Conservation (phyloP, 805 yeast genomes). For the Scheffersomyces ergatensis region DNA sequence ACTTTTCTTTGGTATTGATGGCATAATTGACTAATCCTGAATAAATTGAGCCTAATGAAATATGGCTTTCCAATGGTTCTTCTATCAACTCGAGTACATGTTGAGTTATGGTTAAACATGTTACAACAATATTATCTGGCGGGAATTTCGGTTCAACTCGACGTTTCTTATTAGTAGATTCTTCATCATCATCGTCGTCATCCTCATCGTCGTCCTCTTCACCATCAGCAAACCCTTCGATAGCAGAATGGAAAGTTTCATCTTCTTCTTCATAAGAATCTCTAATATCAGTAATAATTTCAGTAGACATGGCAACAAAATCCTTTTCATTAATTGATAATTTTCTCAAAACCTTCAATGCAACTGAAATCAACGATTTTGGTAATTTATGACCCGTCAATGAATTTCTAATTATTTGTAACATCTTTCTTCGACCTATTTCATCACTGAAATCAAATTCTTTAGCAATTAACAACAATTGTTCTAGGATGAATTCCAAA, state of each 20-base stretch:
- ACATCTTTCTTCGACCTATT: slow-evolving; percentile 78
- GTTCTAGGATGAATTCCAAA: slow-evolving; percentile 71
- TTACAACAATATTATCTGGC: slow-evolving; percentile 48
- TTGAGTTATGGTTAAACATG: slow-evolving; percentile 67
- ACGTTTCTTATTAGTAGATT: slow-evolving; percentile 21
- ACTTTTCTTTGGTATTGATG: slow-evolving; percentile 47
- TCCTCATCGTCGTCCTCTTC: slow-evolving; percentile 16
- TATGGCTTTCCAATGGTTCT: slow-evolving; percentile 62
- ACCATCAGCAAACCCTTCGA: slow-evolving; percentile 28
- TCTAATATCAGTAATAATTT: slow-evolving; percentile 79
- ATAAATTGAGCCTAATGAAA: slow-evolving; percentile 64
- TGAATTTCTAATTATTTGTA: slow-evolving; percentile 46
- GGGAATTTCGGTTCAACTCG: slow-evolving; percentile 39
- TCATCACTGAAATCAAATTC: slow-evolving; percentile 88
- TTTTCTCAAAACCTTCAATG: slow-evolving; percentile 64
- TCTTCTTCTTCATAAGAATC: slow-evolving; percentile 57
- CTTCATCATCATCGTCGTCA: slow-evolving; percentile 18
- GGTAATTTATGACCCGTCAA: slow-evolving; percentile 55
- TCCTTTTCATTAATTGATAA: slow-evolving; percentile 79
- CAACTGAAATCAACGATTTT: slow-evolving; percentile 51
- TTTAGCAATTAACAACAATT: slow-evolving; percentile 63
- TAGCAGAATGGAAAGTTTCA: slow-evolving; percentile 50
- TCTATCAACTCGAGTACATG: slow-evolving; percentile 66
- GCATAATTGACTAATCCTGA: slow-evolving; percentile 82
- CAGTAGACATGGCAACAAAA: slow-evolving; percentile 80